Evolutionary conservation across 1,284 basidiomycete species (phyloP).

Genomic region (Meripilus lineatus): DNA sequence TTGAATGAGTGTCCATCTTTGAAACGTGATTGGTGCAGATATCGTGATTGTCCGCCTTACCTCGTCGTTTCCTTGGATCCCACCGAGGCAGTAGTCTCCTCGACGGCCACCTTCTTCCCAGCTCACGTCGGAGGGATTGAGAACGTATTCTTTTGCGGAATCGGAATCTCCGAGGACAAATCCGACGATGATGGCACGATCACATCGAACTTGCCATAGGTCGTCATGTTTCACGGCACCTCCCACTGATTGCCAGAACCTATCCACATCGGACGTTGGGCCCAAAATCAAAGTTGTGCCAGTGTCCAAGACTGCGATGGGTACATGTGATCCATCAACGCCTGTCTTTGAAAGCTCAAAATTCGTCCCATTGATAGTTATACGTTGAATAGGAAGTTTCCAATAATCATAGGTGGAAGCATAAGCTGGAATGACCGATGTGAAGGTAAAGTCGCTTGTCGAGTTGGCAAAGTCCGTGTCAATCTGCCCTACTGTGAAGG

Average conservation of each 20-base stretch:
- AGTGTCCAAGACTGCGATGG: slow-evolving; percentile 53
- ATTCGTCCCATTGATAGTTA: slow-evolving; percentile 39
- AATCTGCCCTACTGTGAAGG: slow-evolving; percentile 47
- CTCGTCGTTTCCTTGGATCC: slow-evolving; percentile 50
- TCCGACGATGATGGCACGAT: slow-evolving; percentile 40
- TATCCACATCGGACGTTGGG: slow-evolving; percentile 43
- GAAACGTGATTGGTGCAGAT: neutral
- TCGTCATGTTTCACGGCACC: slow-evolving; percentile 34
- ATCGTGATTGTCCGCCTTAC: slow-evolving; percentile 27
- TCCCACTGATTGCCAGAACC: slow-evolving; percentile 45
- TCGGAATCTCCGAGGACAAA: slow-evolving; percentile 41
- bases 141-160: slow-evolving; percentile 33
- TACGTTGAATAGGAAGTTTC: slow-evolving; percentile 45
- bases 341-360: slow-evolving; percentile 43
- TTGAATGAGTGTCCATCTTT: neutral
- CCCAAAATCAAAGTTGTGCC: slow-evolving; percentile 57
- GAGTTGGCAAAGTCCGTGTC: slow-evolving; percentile 36
- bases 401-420: slow-evolving; percentile 45
- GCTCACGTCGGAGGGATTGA: slow-evolving; percentile 50
- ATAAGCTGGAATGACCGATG: slow-evolving; percentile 37
- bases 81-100: slow-evolving; percentile 52
- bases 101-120: slow-evolving; percentile 38
- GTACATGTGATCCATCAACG: slow-evolving; percentile 35
- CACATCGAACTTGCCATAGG: slow-evolving; percentile 50
- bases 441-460: slow-evolving; percentile 32